These are phyloP conservation scores for Larix kaempferi DNA, from an alignment of 75 land plant genomes.

Conservation along the genomic window DNA sequence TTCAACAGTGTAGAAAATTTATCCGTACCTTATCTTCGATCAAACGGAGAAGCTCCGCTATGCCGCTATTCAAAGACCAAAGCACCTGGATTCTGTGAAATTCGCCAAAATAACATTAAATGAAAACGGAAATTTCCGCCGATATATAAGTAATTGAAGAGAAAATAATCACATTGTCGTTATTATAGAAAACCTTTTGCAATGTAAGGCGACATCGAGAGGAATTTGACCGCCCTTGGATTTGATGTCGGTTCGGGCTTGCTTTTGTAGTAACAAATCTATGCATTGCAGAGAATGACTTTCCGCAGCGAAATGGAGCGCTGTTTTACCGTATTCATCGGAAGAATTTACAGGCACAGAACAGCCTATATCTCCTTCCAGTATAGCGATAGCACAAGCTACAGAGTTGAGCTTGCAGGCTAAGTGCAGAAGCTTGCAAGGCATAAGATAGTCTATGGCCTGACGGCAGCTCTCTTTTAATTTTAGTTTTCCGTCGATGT, in stretches of 20 bases:
- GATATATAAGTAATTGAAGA: too few relatives aligned
- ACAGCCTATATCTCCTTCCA: conserved; percentile 23
- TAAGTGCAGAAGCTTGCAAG: neutral
- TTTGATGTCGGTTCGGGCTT: conserved; percentile 25
- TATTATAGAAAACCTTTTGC: conserved; percentile 15
- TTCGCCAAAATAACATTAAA: too few relatives aligned
- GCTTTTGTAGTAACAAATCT: neutral
- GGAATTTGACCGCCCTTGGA: conserved; percentile 31
- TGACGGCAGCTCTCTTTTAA: neutral
- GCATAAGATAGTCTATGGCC: too few relatives aligned
- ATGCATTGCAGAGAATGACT: conserved; percentile 36
- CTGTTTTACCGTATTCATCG: conserved; percentile 26
- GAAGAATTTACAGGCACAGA: conserved; percentile 21
- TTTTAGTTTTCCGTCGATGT: too few relatives aligned
- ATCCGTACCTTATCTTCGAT: conserved; percentile 21
- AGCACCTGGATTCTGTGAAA: conserved; percentile 23
- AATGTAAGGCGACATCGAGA: conserved; percentile 25
- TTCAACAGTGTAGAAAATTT: too few relatives aligned
- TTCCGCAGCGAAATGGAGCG: conserved; percentile 44
- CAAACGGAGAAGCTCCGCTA: conserved; percentile 19
- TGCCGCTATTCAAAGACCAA: conserved; percentile 19
- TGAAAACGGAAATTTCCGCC: too few relatives aligned
- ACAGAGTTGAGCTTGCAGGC: conserved; percentile 44
- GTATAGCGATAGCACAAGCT: conserved; percentile 28
- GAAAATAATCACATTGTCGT: too few relatives aligned